A percentile compares a stretch with the other conserved stretches of the same genome.
Conservation (phyloP, 805 yeast genomes). For the Candida silvicultrix region DNA sequence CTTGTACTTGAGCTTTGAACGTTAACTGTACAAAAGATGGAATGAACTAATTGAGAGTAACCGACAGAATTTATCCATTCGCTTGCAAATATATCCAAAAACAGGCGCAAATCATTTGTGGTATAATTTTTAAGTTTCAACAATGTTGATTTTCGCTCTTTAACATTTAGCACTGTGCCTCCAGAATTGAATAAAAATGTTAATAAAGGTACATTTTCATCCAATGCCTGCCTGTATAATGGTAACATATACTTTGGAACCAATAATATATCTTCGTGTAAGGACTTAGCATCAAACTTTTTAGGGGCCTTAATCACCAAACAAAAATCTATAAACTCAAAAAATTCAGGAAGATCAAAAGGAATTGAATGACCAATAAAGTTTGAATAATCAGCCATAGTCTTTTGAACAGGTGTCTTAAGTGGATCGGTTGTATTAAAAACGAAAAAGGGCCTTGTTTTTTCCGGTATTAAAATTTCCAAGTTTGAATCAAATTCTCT, state of each 20-base stretch:
- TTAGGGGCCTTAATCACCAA: constrained; percentile 30
- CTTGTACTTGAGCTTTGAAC: constrained; percentile 17
- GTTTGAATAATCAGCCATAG: constrained; percentile 15
- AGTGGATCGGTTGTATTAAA: constrained; percentile 28
- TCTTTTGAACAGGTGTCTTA: constrained; percentile 8
- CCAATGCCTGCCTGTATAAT: constrained; percentile 22
- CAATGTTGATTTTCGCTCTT: constrained; percentile 10
- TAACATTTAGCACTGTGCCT: constrained; percentile 4
- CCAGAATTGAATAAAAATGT: constrained; percentile 30
- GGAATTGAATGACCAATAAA: constrained; percentile 30
- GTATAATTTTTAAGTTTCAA: constrained; percentile 4
- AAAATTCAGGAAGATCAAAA: constrained; percentile 30
- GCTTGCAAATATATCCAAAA: constrained; percentile 36
- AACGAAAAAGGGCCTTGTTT: constrained; percentile 29
- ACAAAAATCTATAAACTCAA: constrained; percentile 30
- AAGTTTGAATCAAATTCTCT: constrained; percentile 8
- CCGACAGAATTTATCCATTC: constrained; percentile 31
- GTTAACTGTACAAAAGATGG: constrained; percentile 37
- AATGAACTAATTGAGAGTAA: constrained; percentile 30
- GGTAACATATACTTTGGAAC: constrained; percentile 15
- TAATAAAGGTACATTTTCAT: constrained; percentile 28
- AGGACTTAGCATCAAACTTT: constrained; percentile 11
- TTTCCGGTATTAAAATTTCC: constrained; percentile 27
- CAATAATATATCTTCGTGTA: constrained; percentile 6
- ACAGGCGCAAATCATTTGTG: constrained; percentile 9